These are phyloP conservation scores for Rhizomucor pusillus DNA, from an alignment of 371 early-diverging fungal species.

Conservation along the genomic window DNA sequence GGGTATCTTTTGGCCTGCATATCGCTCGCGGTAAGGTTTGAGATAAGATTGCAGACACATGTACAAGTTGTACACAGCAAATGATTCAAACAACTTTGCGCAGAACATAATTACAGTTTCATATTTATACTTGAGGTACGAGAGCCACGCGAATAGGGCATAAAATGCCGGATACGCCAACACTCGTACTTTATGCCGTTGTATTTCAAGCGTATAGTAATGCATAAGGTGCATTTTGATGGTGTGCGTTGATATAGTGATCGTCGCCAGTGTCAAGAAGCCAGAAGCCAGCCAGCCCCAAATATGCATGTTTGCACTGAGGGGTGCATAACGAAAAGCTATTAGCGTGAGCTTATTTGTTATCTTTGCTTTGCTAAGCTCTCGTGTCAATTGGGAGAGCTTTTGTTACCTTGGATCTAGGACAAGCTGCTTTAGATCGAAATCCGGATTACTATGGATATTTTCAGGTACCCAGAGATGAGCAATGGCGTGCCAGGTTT, in stretches of 20 bases:
- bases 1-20: constrained; percentile 27
- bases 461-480: constrained; percentile 2
- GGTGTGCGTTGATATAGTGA: constrained; percentile 28
- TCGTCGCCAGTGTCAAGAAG: constrained; percentile 27
- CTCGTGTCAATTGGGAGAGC: too few relatives aligned
- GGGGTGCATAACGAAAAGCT: too few relatives aligned
- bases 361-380: too few relatives aligned
- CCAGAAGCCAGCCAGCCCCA: constrained; percentile 46
- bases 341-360: too few relatives aligned
- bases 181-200: constrained; percentile 48
- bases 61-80: constrained; percentile 50
- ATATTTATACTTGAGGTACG: constrained; percentile 46
- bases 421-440: constrained; percentile 34
- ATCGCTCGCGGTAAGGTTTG: constrained; percentile 36
- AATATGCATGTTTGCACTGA: constrained; percentile 42
- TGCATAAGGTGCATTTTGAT: constrained; percentile 35
- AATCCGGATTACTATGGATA: constrained; percentile 36
- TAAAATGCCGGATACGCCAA: constrained; percentile 47
- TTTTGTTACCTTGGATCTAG: constrained; percentile 31
- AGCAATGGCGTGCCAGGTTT: constrained; percentile 2
- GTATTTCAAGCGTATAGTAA: constrained; percentile 44
- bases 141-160: constrained; percentile 45
- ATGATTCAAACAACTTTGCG: constrained; percentile 44
- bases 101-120: constrained; percentile 49
- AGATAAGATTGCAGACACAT: constrained; percentile 43